Evolutionary conservation across 208 protist species (phyloP), one percentile per base, ranked within the genome.

Genomic region (Trypanosoma brucei): DNA sequence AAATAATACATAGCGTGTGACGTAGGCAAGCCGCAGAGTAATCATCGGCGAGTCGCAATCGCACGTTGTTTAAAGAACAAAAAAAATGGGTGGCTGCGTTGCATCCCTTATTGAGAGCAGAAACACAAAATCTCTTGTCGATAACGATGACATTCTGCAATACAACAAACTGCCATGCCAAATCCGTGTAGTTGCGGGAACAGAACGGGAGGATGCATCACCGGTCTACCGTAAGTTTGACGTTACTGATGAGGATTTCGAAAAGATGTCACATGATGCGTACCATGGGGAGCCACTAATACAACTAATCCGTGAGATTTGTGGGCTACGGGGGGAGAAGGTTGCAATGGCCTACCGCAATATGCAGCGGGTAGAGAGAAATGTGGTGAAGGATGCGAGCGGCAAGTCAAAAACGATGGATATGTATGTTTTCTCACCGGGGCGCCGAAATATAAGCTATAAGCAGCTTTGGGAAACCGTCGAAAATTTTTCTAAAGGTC

Each of bases 191-290:
- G 66, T 86, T 49, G 59, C 64, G 22, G 78, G 69, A 30, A 88
- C 70, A 3, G 80, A 79, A 40, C 53, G 13, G 31, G 54, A 22
- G 3, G 67, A 82, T 55, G 75, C 65, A 50, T 90, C 86, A 1
- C 35, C 70, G 13, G 84, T 88, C 40, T 93, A 90, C 55, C 78
- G 79, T 63, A 88, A 88, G 78, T 55, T 68, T 11, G 84, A 80
- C 13, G 81, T 67, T 0, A 70, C 65, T 38, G 62, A 82, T 14
- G 75, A 77, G 8, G 73, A 85, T 45, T 72, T 86, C 50, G 54
- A 78, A 56, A 59, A 70, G 39, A 54, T 82, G 39, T 65, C 72
- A 42, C 60, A 71, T 33, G 62, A 76, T 53, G 84, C 75, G 65
- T 84, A 78, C 52, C 52, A 72, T 57, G 71, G 60, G 3, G 74